Base-by-base conservation (phyloP, 1,284 basidiomycete genomes). In the Puccinia polysora region DNA sequence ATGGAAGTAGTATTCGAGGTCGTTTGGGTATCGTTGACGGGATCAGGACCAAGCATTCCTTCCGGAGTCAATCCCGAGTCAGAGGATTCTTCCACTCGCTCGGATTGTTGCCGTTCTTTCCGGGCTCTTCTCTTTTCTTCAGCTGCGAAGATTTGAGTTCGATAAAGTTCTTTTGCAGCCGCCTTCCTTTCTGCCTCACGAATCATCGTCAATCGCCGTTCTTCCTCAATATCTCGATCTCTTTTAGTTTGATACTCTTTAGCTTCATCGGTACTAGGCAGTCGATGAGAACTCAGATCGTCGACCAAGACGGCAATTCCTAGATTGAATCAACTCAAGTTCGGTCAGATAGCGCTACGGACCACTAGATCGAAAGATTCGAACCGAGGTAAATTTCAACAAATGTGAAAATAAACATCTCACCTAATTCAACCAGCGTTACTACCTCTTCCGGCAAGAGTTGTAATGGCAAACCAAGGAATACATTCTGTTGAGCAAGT, bases 401-500 rank as follows among this genome's bases (percentile, higher is more conserved):
- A 18, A 38, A 58, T 40, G 30, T 23, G 50, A 34, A 45, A 62
- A 70, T 28, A 23, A 25, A 65, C 50, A 20, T 28, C 78, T 82
- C 72, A 90, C 91, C 86, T 75, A 89, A 87, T 73, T 89, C 84
- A 2, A 97, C 85, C 2, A 98, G 85, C 30, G 92, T 83, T 2
- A 90, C 89, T 1, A 89, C 91, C 79, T 98, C 96, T 79, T 99
- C 96, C 0, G 90, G 89, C 80, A 93, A 85, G 0, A 98, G 82
- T 20, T 91, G 83, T 1, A 97, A 82, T 0, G 96, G 96, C 18
- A 92, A 81, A 14, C 96, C 96, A 18, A 98, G 83, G 79, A 98
- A 98, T 1, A 91, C 86, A 81, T 99, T 99, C 81, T 99, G 96
- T 78, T 97, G 95, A 3, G 91, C 88, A 0, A 97, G 84, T 78